Evolutionary conservation across 208 protist species (phyloP).

Genomic region (Acanthamoeba sp.): DNA sequence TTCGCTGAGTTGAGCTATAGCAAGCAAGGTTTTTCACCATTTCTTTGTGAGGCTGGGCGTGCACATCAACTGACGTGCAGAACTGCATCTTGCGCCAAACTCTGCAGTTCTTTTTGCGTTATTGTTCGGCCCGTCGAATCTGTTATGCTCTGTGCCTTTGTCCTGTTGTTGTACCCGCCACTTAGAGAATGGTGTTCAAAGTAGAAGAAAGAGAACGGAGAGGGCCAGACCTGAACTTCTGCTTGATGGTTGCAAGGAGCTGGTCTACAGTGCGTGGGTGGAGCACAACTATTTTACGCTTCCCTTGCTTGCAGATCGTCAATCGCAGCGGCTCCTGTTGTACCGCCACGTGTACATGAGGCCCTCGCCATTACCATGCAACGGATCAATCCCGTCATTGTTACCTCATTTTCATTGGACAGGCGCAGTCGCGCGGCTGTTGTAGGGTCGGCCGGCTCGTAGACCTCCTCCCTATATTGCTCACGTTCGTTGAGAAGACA

Average conservation of each 20-base stretch:
- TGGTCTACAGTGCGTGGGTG: conserved; percentile 50
- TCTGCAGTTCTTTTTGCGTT: no score
- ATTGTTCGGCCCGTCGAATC: no score
- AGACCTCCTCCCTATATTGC: conserved; percentile 20
- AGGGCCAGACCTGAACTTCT: neutral
- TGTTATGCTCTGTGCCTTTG: no score
- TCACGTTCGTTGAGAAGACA: no score
- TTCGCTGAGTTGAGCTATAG: no score
- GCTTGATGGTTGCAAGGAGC: conserved; percentile 29
- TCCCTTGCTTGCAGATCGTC: conserved; percentile 13
- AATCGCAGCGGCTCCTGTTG: conserved; percentile 36
- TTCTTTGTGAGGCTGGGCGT: no score
- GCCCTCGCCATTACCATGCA: neutral
- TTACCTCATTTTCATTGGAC: conserved; percentile 20
- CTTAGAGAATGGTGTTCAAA: no score
- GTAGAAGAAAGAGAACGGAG: no score
- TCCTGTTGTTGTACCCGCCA: no score
- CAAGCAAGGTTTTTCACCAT: no score
- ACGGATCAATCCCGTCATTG: neutral
- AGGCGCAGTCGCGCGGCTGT: neutral
- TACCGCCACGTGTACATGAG: neutral
- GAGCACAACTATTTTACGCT: conserved; percentile 41
- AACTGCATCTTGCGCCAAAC: no score
- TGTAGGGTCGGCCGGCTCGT: neutral
- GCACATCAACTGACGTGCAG: no score